Evolutionary conservation across 2,329 filamentous ascomycete species (phyloP).

Genomic region (Penicillium sp.): DNA sequence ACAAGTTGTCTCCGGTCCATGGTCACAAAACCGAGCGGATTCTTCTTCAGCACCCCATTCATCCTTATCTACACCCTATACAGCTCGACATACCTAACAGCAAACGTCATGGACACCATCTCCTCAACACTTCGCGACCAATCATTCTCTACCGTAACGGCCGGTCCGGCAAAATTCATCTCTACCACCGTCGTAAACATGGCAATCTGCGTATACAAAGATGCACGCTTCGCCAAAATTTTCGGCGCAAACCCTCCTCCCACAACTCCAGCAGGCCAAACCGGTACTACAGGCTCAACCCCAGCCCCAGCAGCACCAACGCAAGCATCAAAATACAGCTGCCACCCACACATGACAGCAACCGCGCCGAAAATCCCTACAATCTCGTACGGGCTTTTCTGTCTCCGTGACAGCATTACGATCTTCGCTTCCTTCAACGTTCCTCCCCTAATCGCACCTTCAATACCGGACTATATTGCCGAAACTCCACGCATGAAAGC

Average conservation of each 20-base stretch:
- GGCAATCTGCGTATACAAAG: slow-evolving; percentile 83
- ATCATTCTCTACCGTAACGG: slow-evolving; percentile 62
- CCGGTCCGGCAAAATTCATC: slow-evolving; percentile 76
- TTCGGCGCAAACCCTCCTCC: slow-evolving; percentile 65
- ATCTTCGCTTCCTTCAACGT: slow-evolving; percentile 93
- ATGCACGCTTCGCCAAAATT: slow-evolving; percentile 77
- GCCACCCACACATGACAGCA: slow-evolving; percentile 16
- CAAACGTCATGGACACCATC: slow-evolving; percentile 83
- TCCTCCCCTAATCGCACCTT: slow-evolving; percentile 73
- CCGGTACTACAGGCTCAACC: background rate
- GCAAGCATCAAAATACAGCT: background rate
- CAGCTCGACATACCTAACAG: slow-evolving; percentile 83
- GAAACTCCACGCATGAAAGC: slow-evolving; percentile 49
- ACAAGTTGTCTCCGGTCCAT: slow-evolving; percentile 41
- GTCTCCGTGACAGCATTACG: slow-evolving; percentile 78
- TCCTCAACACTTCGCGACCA: slow-evolving; percentile 61
- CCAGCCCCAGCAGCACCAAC: background rate
- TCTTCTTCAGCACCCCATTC: slow-evolving; percentile 50
- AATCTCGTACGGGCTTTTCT: slow-evolving; percentile 75
- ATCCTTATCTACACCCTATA: slow-evolving; percentile 64
- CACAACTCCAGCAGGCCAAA: slow-evolving; percentile 30
- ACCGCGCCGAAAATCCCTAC: slow-evolving; percentile 57
- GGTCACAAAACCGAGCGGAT: slow-evolving; percentile 41
- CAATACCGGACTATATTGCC: slow-evolving; percentile 57
- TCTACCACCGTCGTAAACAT: slow-evolving; percentile 81